Evolutionary conservation across 192 early-diverging fungal genomes (phyloP).

Genomic region (Coemansia sp.): DNA sequence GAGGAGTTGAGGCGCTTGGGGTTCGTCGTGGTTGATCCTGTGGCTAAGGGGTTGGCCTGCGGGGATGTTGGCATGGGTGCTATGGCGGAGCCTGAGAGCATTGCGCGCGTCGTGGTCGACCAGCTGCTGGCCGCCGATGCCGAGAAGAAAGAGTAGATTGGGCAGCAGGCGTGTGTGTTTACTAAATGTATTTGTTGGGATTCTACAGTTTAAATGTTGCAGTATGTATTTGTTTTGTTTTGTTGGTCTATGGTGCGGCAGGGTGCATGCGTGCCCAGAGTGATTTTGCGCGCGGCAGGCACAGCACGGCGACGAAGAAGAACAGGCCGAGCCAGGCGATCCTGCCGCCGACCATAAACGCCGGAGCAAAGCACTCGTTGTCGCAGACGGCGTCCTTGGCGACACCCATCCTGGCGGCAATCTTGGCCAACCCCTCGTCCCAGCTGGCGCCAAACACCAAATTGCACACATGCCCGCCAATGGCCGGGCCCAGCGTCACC

Average conservation of each 20-base stretch:
- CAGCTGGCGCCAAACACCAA: conserved; percentile 60
- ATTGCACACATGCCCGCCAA: conserved; percentile 65
- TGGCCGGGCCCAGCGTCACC: conserved; percentile 56
- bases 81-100: conserved; percentile 77
- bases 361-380: conserved; percentile 40
- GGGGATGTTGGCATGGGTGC: conserved; percentile 89
- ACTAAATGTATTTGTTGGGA: no score
- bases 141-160: background rate
- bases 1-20: conserved; percentile 53
- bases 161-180: background rate
- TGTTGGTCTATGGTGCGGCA: no score
- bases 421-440: conserved; percentile 42
- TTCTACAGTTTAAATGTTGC: no score
- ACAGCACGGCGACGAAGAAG: conserved; percentile 34
- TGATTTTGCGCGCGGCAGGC: conserved; percentile 18
- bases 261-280: conserved; percentile 6
- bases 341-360: conserved; percentile 29
- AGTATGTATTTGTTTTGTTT: no score
- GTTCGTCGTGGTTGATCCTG: conserved; percentile 70
- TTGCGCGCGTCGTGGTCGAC: conserved; percentile 45
- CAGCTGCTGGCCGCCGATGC: conserved; percentile 10
- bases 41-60: conserved; percentile 85
- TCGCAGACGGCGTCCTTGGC: conserved; percentile 22
- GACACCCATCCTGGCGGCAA: conserved; percentile 15
- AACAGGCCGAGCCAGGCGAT: conserved; percentile 28